Conservation (phyloP, 179 eudicot genomes). For the Camellia oleifera region DNA sequence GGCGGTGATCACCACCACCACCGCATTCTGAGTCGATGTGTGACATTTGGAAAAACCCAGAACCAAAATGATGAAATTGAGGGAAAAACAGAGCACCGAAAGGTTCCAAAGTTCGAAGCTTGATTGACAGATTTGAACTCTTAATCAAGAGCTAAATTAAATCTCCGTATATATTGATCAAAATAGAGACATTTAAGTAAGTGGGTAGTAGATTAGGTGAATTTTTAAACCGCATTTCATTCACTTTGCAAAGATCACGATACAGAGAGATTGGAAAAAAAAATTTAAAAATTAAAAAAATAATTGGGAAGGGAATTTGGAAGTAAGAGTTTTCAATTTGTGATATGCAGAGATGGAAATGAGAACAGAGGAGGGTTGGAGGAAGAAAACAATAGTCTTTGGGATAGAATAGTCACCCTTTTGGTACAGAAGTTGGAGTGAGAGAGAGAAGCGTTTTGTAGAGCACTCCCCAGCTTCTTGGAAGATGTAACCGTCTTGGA, state of each 20-base stretch:
- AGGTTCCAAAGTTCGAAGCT: background rate
- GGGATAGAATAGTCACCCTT: background rate
- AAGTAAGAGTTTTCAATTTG: background rate
- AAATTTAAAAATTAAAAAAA: no score
- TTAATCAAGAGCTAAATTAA: background rate
- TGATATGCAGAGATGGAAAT: background rate
- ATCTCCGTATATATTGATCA: background rate
- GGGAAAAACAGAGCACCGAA: background rate
- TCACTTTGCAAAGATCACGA: constrained; percentile 7
- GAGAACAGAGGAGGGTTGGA: no score
- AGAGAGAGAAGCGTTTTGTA: background rate
- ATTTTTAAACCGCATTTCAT: constrained; percentile 2
- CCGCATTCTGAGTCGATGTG: constrained; percentile 39
- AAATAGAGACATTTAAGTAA: background rate
- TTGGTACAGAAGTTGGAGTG: background rate
- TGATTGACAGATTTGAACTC: background rate
- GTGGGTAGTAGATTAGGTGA: constrained; percentile 24
- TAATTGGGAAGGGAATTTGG: background rate
- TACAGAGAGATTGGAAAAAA: background rate
- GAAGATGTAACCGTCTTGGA: background rate
- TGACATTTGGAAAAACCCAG: constrained; percentile 23
- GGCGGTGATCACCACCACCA: constrained; percentile 14
- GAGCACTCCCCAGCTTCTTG: background rate
- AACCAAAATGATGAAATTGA: background rate
- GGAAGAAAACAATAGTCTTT: background rate